Evolutionary conservation across 352 stramenopile genomes (phyloP), one percentile per base, ranked within the genome.

Genomic region (Phytophthora sansomeana): DNA sequence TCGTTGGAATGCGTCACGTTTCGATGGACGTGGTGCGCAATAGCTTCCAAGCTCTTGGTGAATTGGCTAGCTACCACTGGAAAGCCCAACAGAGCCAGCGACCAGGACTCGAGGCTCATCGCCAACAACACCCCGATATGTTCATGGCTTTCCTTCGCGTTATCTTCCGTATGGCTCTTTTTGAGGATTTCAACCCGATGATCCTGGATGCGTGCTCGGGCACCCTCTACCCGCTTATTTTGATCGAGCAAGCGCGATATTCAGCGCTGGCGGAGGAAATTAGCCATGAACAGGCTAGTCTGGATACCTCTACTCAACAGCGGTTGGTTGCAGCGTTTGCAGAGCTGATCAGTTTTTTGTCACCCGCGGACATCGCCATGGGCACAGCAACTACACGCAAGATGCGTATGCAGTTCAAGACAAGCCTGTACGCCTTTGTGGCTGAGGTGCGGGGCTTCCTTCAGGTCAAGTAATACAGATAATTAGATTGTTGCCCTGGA

Each of bases 381-480:
- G 79, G 78, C 51, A 81, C 75, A 8, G 80, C 69, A 10, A 84
- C 57, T 19, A 91, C 87, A 28, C 81, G 87, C 28, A 92, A 90
- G 66, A 80, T 89, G 67, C 82, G 85, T 11, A 75, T 75, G 35
- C 68, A 82, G 58, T 94, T 96, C 69, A 96, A 96, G 67, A 85
- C 68, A n/a, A 88, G 91, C 29, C 60, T 94, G 43, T 93, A 92
- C 52, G 74, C 80, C 14, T 96, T 96, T 53, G 85, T 93, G 19
- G 84, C 82, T 44, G 84, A 93, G 30, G 87, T 90, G 46, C 85
- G 87, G 14, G 87, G 87, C 8, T 96, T 93, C 56, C 80, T 96
- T 32, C 84, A 93, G 64, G 81, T 96, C 42, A 91, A 89, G 62
- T 95, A 83, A 63, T 30, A 29, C 16, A 29, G 28, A 55, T n/a